These are phyloP conservation scores for Alternaria metachromatica DNA, from an alignment of 2,329 filamentous ascomycete genomes.

Conservation along the genomic window DNA sequence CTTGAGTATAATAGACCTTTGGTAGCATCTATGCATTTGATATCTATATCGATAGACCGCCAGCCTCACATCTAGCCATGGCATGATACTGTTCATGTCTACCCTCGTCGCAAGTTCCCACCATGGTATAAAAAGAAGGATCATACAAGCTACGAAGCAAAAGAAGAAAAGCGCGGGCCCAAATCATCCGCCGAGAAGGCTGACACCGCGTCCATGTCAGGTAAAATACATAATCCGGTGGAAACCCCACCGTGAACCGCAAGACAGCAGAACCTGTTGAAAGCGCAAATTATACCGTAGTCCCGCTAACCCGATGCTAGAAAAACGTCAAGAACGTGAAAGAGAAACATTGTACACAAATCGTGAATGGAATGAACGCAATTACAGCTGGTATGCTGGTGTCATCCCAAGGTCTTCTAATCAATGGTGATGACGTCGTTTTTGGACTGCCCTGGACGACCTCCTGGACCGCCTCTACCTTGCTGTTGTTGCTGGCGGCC, in stretches of 20 bases:
- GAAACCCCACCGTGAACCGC: not conserved
- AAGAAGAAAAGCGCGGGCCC: not conserved
- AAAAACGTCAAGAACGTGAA: not conserved
- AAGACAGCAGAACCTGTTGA: not conserved
- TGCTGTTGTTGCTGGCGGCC: constrained; percentile 10
- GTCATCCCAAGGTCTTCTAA: constrained; percentile 4
- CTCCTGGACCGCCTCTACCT: constrained; percentile 7
- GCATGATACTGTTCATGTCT: not conserved
- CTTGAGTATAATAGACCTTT: not conserved
- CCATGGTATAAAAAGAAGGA: not conserved
- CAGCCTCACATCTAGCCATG: not conserved
- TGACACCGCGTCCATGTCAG: not conserved
- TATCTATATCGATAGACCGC: not conserved
- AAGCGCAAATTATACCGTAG: not conserved
- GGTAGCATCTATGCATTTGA: not conserved
- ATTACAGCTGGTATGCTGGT: not conserved
- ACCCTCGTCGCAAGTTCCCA: not conserved
- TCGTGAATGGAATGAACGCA: not conserved
- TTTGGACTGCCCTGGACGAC: constrained; percentile 12
- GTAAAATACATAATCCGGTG: not conserved
- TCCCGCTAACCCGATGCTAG: not conserved
- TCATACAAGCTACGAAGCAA: not conserved
- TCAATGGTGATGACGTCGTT: constrained; percentile 35
- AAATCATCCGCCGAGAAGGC: not conserved
- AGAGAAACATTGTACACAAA: not conserved